Base-by-base conservation (phyloP, 2,329 filamentous ascomycete genomes). In the Epichloe bromicola region DNA sequence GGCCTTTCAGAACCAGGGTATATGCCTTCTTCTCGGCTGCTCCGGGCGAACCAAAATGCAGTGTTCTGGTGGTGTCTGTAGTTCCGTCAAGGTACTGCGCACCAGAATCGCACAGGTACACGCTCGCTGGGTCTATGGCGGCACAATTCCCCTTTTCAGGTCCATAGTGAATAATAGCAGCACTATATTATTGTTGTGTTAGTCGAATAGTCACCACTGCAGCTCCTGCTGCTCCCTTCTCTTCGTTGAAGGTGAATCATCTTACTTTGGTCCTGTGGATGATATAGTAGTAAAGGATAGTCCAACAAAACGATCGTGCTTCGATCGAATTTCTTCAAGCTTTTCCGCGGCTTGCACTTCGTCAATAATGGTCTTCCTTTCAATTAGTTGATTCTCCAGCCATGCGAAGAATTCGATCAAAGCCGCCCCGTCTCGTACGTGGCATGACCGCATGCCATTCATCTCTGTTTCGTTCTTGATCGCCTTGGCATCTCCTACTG, bases 51-150 rank as follows among this genome's bases (percentile, higher is more conserved):
- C 88, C 88, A 64, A 97, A 97, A 63, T 98, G 93, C 39, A 95
- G 73, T 0, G 93, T 98, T 41, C 93, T 79, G 5, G 93, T 98
- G 0, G 88, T 95, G 63, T 98, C 93, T 0, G 93, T 98, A 0
- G 93, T 98, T 51, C 93, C 93, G 65, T 98, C 93, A 3, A 86
- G 75, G 61, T 91, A 98, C 66, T 98, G 93, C n/a, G 87, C 93
- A 20, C 93, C 93, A 20, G 93, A 97, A 67, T 98, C 93, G 65
- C 93, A 98, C 3, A 98, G 80, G 62, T 98, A 98, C 53, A 98
- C 81, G 14, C 83, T 82, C 6, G 82, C 80, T 0, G 88, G 88
- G 58, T 98, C 88, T 59, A 98, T 88, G 30, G 79, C 72, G 8
- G 89, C 79, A 68, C 91, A 97, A 55, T 76, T 84, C 19, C 86